Base-by-base conservation (phyloP, 345 rosid species). In the Anastatica hierochuntica region DNA sequence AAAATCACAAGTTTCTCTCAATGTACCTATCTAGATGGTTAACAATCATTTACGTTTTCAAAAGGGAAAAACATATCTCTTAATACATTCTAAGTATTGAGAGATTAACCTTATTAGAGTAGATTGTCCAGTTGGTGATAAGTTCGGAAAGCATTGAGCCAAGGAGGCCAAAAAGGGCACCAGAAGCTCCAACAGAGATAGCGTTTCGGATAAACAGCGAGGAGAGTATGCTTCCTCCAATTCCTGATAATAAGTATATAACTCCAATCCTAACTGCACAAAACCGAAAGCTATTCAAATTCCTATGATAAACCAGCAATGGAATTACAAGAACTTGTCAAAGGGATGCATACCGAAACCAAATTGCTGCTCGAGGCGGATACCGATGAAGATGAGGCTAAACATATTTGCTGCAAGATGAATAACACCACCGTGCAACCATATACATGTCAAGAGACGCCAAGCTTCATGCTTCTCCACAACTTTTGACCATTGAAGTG, bases 151-250 rank as follows among this genome's bases (percentile, higher is more conserved):
- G 78, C 98, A 87, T 90, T 14, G 95, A 83, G 51, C 98, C 98
- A 27, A 90, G 96, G 53, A 90, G 98, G 38, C 96, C 98, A 53
- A 87, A 90, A 52, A 90, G 85, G 44, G 96, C 88, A 49, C 98
- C 98, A 42, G 96, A 84, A 23, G 98, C 96, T 69, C 98, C 98
- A 23, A 90, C 98, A 19, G 96, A 87, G 69, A 87, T 81, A 70
- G 49, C 60, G 36, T 48, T 65, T 43, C 56, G 72, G 42, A 79
- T 75, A 63, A 90, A 90, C 27, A 90, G 70, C 10, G 80, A 64
- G 1, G 96, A 90, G 65, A 90, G 44, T 17, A 87, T 70, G 50
- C 90, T 82, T 37, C 96, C 96, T 15, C 90, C 96, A 3, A 87
- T 58, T 62, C 96, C 96, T 10, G 95, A 76, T 18, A 87, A 0